These are phyloP conservation scores for Wickerhamiella azymoides DNA, from an alignment of 805 yeast genomes.

Conservation along the genomic window DNA sequence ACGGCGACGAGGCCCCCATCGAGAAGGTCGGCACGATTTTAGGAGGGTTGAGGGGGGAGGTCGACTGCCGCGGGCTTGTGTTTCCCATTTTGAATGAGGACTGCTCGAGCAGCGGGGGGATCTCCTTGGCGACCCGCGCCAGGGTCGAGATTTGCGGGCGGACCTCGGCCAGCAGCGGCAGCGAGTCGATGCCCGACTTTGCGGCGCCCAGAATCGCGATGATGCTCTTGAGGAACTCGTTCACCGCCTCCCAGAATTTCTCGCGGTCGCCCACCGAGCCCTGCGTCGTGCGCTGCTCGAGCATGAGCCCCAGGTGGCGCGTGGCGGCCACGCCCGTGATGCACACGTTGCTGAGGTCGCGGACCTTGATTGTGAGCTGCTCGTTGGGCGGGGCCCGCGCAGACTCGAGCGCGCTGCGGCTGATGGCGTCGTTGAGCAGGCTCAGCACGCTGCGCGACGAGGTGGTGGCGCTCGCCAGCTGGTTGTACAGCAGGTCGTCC, in stretches of 20 bases:
- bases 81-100: constrained; percentile 32
- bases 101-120: constrained; percentile 69
- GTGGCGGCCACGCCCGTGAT: constrained; percentile 73
- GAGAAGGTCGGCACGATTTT: not conserved
- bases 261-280: constrained; percentile 37
- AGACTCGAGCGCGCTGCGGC: constrained; percentile 17
- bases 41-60: not conserved
- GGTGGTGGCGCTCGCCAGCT: constrained; percentile 46
- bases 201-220: constrained; percentile 74
- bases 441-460: constrained; percentile 24
- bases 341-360: constrained; percentile 66
- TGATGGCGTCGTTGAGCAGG: constrained; percentile 16
- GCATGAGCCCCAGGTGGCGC: constrained; percentile 42
- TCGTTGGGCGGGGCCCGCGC: constrained; percentile 15
- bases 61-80: not conserved
- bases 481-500: constrained; percentile 54
- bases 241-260: constrained; percentile 74
- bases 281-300: constrained; percentile 38
- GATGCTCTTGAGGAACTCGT: constrained; percentile 66
- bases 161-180: constrained; percentile 67
- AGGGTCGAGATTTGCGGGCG: constrained; percentile 58
- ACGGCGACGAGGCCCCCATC: constrained; percentile 8
- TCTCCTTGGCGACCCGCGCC: constrained; percentile 82
- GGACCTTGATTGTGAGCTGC: constrained; percentile 44
- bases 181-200: constrained; percentile 65